These are phyloP conservation scores for Penicillium italicum DNA, from an alignment of 2,329 filamentous ascomycete genomes.

Conservation along the genomic window DNA sequence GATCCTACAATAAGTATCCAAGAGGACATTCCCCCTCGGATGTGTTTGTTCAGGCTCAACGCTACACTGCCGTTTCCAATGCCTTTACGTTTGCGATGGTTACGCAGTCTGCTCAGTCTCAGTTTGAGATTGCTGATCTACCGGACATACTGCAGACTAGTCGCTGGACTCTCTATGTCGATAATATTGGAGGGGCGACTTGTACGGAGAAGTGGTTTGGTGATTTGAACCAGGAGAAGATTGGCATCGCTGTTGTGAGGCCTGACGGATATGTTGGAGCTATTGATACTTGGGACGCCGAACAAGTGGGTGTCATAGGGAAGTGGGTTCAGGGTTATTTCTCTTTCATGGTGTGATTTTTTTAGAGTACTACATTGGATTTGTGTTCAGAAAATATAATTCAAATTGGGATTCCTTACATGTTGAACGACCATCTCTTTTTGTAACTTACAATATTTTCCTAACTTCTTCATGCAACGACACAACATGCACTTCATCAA, in stretches of 20 bases:
- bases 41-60: constrained; percentile 62
- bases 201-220: constrained; percentile 70
- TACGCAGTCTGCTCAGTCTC: constrained; percentile 60
- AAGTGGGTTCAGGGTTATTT: constrained; percentile 53
- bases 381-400: neutral
- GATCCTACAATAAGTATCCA: constrained; percentile 60
- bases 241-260: constrained; percentile 64
- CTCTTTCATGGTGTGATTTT: constrained; percentile 11
- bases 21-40: constrained; percentile 59
- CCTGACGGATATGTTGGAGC: constrained; percentile 72
- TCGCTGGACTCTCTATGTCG: constrained; percentile 69
- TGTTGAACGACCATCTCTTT: no score
- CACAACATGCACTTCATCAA: no score
- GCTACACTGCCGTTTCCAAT: constrained; percentile 66
- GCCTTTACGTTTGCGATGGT: constrained; percentile 68
- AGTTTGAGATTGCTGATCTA: constrained; percentile 64
- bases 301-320: constrained; percentile 35
- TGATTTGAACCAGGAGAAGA: constrained; percentile 53
- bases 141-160: constrained; percentile 61
- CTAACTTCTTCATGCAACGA: no score
- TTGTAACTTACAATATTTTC: no score
- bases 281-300: constrained; percentile 46
- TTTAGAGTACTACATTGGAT: neutral
- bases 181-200: constrained; percentile 55
- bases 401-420: no score